Evolutionary conservation across 441 rosid species (phyloP), one percentile per base, ranked within the genome.

Genomic region (Viola pubescens): DNA sequence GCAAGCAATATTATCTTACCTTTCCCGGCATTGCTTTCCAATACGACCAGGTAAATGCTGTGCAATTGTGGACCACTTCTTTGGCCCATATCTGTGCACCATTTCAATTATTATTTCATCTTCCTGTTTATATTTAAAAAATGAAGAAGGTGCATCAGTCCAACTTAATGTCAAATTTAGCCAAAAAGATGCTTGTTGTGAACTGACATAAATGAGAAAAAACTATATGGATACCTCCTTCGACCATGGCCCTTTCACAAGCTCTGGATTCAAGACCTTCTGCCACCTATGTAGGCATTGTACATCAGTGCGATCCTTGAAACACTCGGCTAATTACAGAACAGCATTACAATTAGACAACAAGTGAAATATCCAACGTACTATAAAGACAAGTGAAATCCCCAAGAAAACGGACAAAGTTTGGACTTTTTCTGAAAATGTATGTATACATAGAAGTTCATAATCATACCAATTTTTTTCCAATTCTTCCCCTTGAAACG

Each of bases 201-300:
- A 41, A 52, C 14, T 45, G 37, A 45, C 38, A 42, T 55, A 58
- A 41, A 60, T 43, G 40, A 55, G 51, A 47, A 63, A 50, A 48
- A 65, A 65, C 45, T 38, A 68, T 11, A 53, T 16, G 48, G 37
- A 57, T 64, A 90, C 99, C 99, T 90, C 97, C 74, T 90, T 94
- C 9, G 99, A 90, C 99, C 99, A 94, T 11, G 99, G 99, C 13
- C 97, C 99, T 85, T 94, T 90, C 49, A 94, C 91, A 61, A 94
- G 94, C 68, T 94, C 99, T 43, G 99, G 99, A 74, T 90, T 87
- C 73, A 94, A 80, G 71, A 94, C 99, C 80, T 94, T 94, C 82
- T 94, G 99, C 99, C 99, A 94, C 75, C 99, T 83, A 79, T 94
- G 99, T 45, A 94, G 84, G 82, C 99, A 94, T 69, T 94, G 99